Evolutionary conservation across 225 moss, liverwort and hornwort genomes (phyloP), one percentile per base, ranked within the genome.

Genomic region (Pseudisothecium myosuroides): DNA sequence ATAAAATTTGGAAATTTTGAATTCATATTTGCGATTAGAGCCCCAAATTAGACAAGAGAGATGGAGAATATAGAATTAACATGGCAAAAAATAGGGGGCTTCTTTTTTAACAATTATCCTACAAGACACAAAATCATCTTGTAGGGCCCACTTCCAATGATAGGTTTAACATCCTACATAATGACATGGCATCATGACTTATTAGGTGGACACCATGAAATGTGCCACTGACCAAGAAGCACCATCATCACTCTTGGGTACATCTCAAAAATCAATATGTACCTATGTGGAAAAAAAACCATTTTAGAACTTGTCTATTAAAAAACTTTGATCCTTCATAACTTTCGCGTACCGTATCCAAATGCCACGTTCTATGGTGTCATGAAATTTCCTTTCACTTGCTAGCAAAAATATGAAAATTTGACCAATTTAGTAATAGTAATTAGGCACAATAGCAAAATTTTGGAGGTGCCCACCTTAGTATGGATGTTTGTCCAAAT

Each of bases 291-390:
- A 28, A 28, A 62, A 10, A 5, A 10, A 36, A 66, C 5, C 1
- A 36, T 36, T 66, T 37, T 1, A 37, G 2, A 17, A 64, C 17
- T 5, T 9, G 0, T 32, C 8, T 17, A 3, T 1, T 0, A 9
- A 9, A 32, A 23, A 17, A 32, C 5, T 63, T 63, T 37, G 11
- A 37, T 3, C 11, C 37, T 66, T 37, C 1, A 4, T 37, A 67
- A 12, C 67, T 37, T 67, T 37, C 6, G 37, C 21, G 6, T 4
- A 12, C 2, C 0, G 6, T 18, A 65, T 19, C 21, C 2, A 13
- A n/a, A 13, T 21, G 68, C 8, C 3, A 5, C 4, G 6, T 4
- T 68, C 12, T 36, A 2, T n/a, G 22, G 2, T n/a, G 34, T 0
- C 0, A 22, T 22, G 15, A 16, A 71, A 71, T 9, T 3, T 72